A percentile compares a stretch with the other conserved stretches of the same genome.
phyloP scores from a whole-genome alignment of 2,329 filamentous ascomycete genomes.

The Scedosporium apiospermum region DNA sequence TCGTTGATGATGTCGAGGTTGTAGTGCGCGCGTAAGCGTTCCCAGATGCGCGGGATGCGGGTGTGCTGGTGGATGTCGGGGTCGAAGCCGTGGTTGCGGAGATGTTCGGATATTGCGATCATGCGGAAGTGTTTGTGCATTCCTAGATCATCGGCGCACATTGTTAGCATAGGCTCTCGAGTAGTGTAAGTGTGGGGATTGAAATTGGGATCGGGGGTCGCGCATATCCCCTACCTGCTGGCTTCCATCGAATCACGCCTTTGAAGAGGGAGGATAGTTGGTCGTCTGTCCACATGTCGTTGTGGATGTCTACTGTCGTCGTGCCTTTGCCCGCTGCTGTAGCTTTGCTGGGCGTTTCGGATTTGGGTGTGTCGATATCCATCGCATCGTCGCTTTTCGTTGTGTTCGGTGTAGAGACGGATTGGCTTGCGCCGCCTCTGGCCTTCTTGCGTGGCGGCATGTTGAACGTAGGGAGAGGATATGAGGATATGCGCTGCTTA shows the following conservation, averaged over 20 bases:
- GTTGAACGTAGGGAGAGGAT: not conserved
- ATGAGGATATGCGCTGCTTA: not conserved
- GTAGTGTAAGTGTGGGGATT: not conserved
- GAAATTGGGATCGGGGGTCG: not conserved
- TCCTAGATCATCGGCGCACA: conserved; percentile 34
- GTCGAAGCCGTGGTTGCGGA: conserved; percentile 73
- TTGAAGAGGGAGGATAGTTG: conserved; percentile 91
- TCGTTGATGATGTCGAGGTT: conserved; percentile 81
- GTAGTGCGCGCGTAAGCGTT: conserved; percentile 74
- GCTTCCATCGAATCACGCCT: conserved; percentile 88
- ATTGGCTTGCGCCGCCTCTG: conserved; percentile 38
- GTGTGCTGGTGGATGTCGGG: conserved; percentile 66
- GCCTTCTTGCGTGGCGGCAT: conserved; percentile 67
- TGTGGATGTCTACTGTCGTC: conserved; percentile 2
- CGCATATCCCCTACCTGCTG: conserved; percentile 58
- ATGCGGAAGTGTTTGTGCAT: conserved; percentile 94
- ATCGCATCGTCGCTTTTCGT: conserved; percentile 49
- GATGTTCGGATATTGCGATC: conserved; percentile 71
- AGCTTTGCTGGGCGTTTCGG: conserved; percentile 4
- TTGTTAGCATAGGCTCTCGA: not conserved
- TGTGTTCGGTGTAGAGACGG: conserved; percentile 47
- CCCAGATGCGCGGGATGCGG: conserved; percentile 84
- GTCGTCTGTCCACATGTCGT: conserved; percentile 71
- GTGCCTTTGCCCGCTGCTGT: not conserved
- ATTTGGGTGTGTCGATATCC: conserved; percentile 45